Percentiles rank a stretch among this genome's conserved stretches.
Conservation (phyloP, 1,284 basidiomycete genomes). For the Omphalotus olearius region DNA sequence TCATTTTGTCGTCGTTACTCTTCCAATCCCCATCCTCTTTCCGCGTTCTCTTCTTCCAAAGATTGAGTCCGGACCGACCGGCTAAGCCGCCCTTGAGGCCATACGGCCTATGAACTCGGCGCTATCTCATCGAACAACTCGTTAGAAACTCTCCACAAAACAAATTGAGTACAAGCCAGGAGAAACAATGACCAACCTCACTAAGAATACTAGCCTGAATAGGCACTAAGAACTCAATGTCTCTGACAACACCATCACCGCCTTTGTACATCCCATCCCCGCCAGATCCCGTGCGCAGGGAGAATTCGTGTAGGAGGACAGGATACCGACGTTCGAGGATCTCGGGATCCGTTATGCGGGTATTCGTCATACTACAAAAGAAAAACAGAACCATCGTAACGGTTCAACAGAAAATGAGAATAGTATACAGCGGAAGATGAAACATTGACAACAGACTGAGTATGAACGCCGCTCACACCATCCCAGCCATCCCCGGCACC, state of each 20-base stretch:
- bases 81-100: slow-evolving; percentile 8
- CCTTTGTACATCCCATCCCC: slow-evolving; percentile 1
- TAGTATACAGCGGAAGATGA: background rate
- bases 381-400: background rate
- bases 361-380: slow-evolving; percentile 1
- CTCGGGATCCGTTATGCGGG: slow-evolving; percentile 11
- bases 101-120: slow-evolving; percentile 8
- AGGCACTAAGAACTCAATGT: background rate
- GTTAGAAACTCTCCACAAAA: background rate
- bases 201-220: background rate
- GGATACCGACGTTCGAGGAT: slow-evolving; percentile 10
- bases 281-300: slow-evolving; percentile 1
- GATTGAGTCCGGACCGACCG: background rate
- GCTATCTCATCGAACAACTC: background rate
- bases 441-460: slow-evolving; percentile 3
- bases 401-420: background rate
- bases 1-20: too few species aligned
- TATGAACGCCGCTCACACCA: slow-evolving; percentile 13
- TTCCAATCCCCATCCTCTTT: too few species aligned
- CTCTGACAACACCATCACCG: background rate
- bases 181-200: background rate
- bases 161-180: background rate
- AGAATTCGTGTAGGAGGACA: slow-evolving; percentile 8
- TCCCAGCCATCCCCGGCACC: slow-evolving; percentile 11
- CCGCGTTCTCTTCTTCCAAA: background rate